Evolutionary conservation across 345 rosid genomes (phyloP).

Genomic region (Excoecaria cochinchinensis): DNA sequence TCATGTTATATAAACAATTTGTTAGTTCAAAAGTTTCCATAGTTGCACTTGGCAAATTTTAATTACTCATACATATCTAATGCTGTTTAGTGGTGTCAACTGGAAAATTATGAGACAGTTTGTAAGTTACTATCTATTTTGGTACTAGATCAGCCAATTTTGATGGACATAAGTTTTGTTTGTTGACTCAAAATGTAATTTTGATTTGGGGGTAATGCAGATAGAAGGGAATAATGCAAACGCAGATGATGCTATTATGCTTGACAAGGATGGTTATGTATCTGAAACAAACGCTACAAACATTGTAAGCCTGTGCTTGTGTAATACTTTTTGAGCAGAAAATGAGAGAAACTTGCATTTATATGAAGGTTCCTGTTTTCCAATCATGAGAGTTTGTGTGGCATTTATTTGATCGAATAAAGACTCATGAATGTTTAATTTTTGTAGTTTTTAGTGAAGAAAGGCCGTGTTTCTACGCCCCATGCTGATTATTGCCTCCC

Average conservation of each 20-base stretch:
- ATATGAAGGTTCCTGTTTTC: background rate
- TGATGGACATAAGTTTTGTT: background rate
- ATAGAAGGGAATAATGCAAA: slow-evolving; percentile 77
- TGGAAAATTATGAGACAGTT: background rate
- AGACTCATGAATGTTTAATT: slow-evolving; percentile 1
- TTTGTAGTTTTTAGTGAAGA: slow-evolving; percentile 79
- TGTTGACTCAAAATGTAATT: background rate
- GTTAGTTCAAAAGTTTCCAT: background rate
- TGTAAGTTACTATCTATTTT: too few species aligned
- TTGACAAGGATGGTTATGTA: slow-evolving; percentile 87
- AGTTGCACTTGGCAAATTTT: background rate
- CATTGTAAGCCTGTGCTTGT: slow-evolving; percentile 52
- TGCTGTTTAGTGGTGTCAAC: background rate
- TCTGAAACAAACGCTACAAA: slow-evolving; percentile 96
- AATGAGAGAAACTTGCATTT: background rate
- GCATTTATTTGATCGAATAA: background rate
- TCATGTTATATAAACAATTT: background rate
- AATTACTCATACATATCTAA: too few species aligned
- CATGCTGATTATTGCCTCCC: slow-evolving; percentile 95
- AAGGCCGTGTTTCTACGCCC: slow-evolving; percentile 76
- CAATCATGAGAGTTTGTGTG: background rate
- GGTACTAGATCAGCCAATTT: background rate
- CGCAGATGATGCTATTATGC: slow-evolving; percentile 83
- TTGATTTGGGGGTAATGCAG: slow-evolving; percentile 38
- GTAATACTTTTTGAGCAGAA: background rate